These are phyloP conservation scores for Leptomonas seymouri DNA, from an alignment of 208 protist genomes.

Conservation along the genomic window DNA sequence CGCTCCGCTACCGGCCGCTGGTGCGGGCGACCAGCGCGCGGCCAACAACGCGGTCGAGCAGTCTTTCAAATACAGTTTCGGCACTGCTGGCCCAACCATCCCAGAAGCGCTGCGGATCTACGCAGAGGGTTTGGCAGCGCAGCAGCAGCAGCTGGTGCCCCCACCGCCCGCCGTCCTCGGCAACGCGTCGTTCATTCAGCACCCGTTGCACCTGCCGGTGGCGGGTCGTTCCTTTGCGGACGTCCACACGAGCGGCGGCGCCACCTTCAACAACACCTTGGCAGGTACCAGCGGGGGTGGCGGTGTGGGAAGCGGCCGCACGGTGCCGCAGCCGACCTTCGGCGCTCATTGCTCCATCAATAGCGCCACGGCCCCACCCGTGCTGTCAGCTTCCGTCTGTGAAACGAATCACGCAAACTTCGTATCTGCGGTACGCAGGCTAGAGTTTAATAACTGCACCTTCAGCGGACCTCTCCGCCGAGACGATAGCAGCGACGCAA, in stretches of 20 bases:
- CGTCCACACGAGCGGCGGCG: background rate
- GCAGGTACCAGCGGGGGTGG: background rate
- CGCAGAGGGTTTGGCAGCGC: constrained; percentile 25
- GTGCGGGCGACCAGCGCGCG: background rate
- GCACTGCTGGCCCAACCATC: constrained; percentile 19
- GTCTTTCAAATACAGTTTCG: constrained; percentile 28
- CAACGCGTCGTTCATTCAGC: constrained; percentile 26
- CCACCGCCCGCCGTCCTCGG: constrained; percentile 30
- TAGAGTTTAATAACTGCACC: constrained; percentile 19
- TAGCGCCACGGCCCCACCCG: background rate
- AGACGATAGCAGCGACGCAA: constrained; percentile 4
- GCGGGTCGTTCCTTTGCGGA: constrained; percentile 16
- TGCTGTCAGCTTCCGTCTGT: background rate
- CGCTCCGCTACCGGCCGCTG: background rate
- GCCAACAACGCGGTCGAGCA: background rate
- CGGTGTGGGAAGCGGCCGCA: background rate
- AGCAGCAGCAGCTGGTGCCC: constrained; percentile 33
- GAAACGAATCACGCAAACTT: constrained; percentile 8
- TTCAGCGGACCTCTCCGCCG: constrained; percentile 8
- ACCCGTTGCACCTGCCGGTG: constrained; percentile 16
- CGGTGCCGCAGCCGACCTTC: background rate
- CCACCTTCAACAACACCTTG: constrained; percentile 11
- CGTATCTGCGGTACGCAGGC: constrained; percentile 5
- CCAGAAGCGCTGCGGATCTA: constrained; percentile 23
- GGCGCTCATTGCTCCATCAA: background rate